Percentiles rank a stretch among this genome's conserved stretches.
These are phyloP conservation scores for Heterotrichella gracilis DNA, from an alignment of 352 stramenopile genomes.

Conservation along the genomic window DNA sequence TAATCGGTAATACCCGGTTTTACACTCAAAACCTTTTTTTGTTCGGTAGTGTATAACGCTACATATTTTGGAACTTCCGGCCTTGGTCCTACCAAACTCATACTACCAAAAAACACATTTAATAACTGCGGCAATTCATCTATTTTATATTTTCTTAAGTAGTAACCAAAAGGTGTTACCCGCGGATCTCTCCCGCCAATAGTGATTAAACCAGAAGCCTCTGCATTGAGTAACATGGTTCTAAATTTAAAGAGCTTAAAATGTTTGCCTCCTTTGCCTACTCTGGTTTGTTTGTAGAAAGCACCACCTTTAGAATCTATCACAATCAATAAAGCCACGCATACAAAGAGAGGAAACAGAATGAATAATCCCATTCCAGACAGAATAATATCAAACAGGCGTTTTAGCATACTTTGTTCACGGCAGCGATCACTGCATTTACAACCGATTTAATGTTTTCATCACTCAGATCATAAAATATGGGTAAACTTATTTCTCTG, in stretches of 20 bases:
- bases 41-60: neutral
- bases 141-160: neutral
- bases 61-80: neutral
- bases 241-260: neutral
- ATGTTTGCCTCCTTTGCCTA: neutral
- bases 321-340: neutral
- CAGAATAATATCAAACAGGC: neutral
- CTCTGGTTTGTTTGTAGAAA: neutral
- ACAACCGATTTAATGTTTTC: neutral
- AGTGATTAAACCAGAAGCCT: neutral
- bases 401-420: neutral
- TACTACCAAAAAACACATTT: neutral
- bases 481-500: neutral
- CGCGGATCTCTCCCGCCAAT: neutral
- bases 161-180: neutral
- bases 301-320: neutral
- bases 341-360: neutral
- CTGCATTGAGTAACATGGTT: neutral
- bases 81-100: neutral
- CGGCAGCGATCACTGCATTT: neutral
- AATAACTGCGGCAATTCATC: neutral
- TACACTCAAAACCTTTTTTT: neutral
- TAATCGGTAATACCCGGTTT: neutral
- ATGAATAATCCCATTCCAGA: neutral
- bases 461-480: slow-evolving; percentile 5